Percentiles rank a stretch among this genome's conserved stretches.
These are phyloP conservation scores for Apophysomyces trapeziformis DNA, from an alignment of 371 early-diverging fungal species.

Conservation along the genomic window DNA sequence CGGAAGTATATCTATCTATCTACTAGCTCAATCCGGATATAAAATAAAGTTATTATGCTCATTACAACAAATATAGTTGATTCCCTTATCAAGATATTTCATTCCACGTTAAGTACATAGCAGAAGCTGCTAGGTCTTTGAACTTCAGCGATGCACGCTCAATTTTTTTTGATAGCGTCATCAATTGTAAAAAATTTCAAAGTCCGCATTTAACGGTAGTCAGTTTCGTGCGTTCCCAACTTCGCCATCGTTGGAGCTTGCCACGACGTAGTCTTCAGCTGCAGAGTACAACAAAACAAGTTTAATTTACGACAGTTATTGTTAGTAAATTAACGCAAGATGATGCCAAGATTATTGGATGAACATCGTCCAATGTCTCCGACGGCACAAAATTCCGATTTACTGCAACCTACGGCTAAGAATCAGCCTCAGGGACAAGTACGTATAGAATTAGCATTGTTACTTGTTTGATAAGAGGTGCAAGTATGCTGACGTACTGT, in stretches of 20 bases:
- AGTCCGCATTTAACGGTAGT: too few species aligned
- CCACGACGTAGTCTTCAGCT: constrained; percentile 7
- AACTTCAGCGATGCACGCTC: too few species aligned
- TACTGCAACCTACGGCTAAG: constrained; percentile 16
- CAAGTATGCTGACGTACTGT: neutral
- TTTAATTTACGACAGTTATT: constrained; percentile 1
- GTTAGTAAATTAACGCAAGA: constrained; percentile 10
- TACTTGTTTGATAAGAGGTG: neutral
- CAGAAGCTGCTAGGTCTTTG: too few species aligned
- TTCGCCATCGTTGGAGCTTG: constrained; percentile 10
- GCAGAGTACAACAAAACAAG: constrained; percentile 4
- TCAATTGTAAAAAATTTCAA: too few species aligned
- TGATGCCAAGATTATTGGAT: constrained; percentile 20
- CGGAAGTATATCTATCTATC: too few species aligned
- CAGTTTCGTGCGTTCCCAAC: neutral
- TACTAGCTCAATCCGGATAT: too few species aligned
- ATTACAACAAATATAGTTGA: too few species aligned
- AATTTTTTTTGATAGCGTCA: too few species aligned
- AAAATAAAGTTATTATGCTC: too few species aligned
- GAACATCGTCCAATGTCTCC: constrained; percentile 13
- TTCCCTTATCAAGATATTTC: too few species aligned
- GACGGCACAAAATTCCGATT: constrained; percentile 11
- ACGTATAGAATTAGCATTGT: neutral
- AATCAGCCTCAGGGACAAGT: constrained; percentile 21
- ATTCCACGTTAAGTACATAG: too few species aligned